Conservation (phyloP, 495 filamentous ascomycete species). For the Entonaema liquescens region DNA sequence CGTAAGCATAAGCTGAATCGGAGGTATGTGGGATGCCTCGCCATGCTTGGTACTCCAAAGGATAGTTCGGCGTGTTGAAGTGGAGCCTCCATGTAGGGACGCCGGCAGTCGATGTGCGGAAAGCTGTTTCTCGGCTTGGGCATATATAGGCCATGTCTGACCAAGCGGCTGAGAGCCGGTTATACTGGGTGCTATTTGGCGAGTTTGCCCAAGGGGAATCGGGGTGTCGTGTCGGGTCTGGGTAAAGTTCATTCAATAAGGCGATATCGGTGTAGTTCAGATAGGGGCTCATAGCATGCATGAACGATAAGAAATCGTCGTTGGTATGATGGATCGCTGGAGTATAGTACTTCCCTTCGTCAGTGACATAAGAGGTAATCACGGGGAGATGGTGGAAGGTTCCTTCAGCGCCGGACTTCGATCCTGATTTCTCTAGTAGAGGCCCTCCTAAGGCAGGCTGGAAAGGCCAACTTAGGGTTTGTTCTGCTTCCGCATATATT, state of each 20-base stretch:
- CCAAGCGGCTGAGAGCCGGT: slow-evolving; percentile 8
- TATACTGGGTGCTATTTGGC: slow-evolving; percentile 1
- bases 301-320: slow-evolving; percentile 1
- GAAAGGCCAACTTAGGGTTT: slow-evolving; percentile 7
- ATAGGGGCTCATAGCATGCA: background rate
- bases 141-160: slow-evolving; percentile 9
- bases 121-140: background rate
- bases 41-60: slow-evolving; percentile 2
- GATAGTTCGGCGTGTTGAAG: slow-evolving; percentile 9
- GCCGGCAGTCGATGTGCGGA: background rate
- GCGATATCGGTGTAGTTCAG: slow-evolving; percentile 8
- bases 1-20: background rate
- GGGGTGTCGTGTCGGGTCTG: background rate
- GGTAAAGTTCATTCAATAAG: slow-evolving; percentile 7
- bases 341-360: slow-evolving; percentile 3
- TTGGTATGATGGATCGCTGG: background rate
- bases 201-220: slow-evolving; percentile 8
- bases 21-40: slow-evolving; percentile 1
- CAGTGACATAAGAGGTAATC: background rate
- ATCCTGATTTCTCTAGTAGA: background rate
- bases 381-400: slow-evolving; percentile 3
- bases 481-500: background rate
- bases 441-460: slow-evolving; percentile 1
- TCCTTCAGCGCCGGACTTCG: background rate
- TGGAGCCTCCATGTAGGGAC: background rate